Evolutionary conservation across 306 rosid species (phyloP), one percentile per base, ranked within the genome.

Genomic region (Citrullus mucosospermus): DNA sequence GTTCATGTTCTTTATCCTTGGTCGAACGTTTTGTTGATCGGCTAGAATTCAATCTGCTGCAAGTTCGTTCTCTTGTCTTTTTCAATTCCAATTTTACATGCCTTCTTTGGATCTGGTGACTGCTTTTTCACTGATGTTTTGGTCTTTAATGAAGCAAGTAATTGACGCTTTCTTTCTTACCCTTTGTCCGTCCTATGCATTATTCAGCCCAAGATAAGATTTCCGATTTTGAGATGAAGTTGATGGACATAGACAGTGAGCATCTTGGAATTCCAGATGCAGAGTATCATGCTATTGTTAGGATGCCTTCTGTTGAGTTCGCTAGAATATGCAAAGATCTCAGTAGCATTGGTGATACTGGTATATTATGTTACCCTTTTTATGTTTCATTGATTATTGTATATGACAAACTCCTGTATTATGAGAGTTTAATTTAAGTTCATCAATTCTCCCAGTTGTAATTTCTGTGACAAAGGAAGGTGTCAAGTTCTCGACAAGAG

Each of bases 191-290:
- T 83, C 10, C 25, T 62, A 0, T 81, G 78, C 76, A 15, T 48
- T 9, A 56, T 51, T 54, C 61, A 87, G 88, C 88, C 0, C 98
- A 96, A 81, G 96, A 92, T 7, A 96, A 96, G 75, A 92, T 92
- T 78, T 87, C 98, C 6, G 97, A 92, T 83, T 96, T 96, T 78
- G 99, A 96, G 91, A 96, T 96, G 98, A 96, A 92, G 84, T 78
- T 92, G 83, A 96, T 96, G 99, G 98, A 92, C 83, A 96, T 92
- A 2, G 99, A 96, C 63, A 96, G 98, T 25, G 99, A 96, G 67
- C 99, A 91, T 57, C 99, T 96, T 69, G 97, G 98, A 48, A 92
- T 96, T 66, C 99, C 98, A 0, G 99, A 92, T 88, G 92, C 97
- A 20, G 98, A 96, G 62, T 92, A 91, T 78, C 97, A 96, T 54